phyloP scores from a whole-genome alignment of 257 asterid species.

The Solanum sitiens region DNA sequence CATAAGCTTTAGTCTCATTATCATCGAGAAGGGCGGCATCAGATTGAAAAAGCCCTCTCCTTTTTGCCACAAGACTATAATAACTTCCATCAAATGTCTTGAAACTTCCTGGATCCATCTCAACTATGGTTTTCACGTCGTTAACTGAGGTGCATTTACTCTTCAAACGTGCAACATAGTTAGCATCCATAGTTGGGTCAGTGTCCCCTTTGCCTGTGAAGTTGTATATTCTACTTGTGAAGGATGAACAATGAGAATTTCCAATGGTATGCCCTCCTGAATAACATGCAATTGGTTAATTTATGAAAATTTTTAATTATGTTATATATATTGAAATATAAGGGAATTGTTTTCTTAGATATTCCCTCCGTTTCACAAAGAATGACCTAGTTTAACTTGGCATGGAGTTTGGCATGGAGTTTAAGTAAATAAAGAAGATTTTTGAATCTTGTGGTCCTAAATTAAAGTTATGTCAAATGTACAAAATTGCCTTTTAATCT shows the following conservation, averaged over 20 bases:
- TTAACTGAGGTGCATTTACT: slow-evolving; percentile 11
- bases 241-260: slow-evolving; percentile 30
- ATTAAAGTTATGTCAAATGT: too few species aligned
- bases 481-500: too few species aligned
- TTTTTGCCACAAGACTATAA: background rate
- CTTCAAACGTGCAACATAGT: slow-evolving; percentile 15
- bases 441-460: too few species aligned
- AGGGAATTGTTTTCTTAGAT: too few species aligned
- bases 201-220: slow-evolving; percentile 41
- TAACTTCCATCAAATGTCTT: slow-evolving; percentile 13
- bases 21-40: slow-evolving; percentile 5
- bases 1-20: background rate
- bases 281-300: background rate
- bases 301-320: too few species aligned
- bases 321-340: too few species aligned
- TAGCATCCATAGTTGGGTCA: slow-evolving; percentile 40
- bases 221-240: slow-evolving; percentile 37
- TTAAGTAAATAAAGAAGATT: too few species aligned
- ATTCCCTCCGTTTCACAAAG: too few species aligned
- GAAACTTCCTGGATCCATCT: slow-evolving; percentile 47
- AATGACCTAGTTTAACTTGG: too few species aligned
- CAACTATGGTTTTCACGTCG: slow-evolving; percentile 15
- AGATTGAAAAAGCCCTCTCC: slow-evolving; percentile 1
- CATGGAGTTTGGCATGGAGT: too few species aligned
- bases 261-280: slow-evolving; percentile 57